These are phyloP conservation scores for Aspergillus heteromorphus DNA, from an alignment of 495 filamentous ascomycete species.

Conservation along the genomic window DNA sequence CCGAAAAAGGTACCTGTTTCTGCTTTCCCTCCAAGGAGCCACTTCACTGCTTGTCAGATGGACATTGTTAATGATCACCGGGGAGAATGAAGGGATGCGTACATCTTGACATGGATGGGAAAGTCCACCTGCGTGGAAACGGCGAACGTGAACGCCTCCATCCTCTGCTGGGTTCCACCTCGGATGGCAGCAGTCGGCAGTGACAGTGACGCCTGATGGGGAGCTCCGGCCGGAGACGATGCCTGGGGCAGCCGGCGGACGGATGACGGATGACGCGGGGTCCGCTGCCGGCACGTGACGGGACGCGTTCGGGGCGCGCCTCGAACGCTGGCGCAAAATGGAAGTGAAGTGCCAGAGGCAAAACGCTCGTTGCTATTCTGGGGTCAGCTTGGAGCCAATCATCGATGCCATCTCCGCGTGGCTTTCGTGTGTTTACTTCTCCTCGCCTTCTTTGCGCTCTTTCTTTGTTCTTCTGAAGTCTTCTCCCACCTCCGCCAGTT, in stretches of 20 bases:
- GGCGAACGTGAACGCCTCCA: conserved; percentile 95
- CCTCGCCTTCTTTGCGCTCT: neutral
- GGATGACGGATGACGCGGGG: conserved; percentile 10
- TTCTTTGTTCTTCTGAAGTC: neutral
- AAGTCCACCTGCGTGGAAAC: conserved; percentile 74
- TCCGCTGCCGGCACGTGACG: conserved; percentile 8
- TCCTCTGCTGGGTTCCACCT: conserved; percentile 24
- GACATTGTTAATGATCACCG: neutral
- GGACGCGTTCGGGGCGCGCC: conserved; percentile 1
- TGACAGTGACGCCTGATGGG: neutral
- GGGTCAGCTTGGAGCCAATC: neutral
- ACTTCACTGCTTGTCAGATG: conserved; percentile 35
- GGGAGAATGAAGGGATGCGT: too few relatives aligned
- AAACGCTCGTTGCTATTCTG: neutral
- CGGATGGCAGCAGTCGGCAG: conserved; percentile 1
- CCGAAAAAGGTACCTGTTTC: conserved; percentile 70
- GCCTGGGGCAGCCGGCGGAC: neutral
- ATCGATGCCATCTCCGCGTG: neutral
- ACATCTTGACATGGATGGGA: conserved; percentile 82
- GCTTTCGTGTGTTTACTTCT: neutral
- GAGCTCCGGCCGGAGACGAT: conserved; percentile 6
- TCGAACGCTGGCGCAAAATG: neutral
- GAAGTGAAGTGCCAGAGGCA: neutral
- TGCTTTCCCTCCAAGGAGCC: conserved; percentile 85
- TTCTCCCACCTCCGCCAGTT: neutral